phyloP scores from a whole-genome alignment of 306 rosid genomes.

The apple (Malus domestica) region DNA sequence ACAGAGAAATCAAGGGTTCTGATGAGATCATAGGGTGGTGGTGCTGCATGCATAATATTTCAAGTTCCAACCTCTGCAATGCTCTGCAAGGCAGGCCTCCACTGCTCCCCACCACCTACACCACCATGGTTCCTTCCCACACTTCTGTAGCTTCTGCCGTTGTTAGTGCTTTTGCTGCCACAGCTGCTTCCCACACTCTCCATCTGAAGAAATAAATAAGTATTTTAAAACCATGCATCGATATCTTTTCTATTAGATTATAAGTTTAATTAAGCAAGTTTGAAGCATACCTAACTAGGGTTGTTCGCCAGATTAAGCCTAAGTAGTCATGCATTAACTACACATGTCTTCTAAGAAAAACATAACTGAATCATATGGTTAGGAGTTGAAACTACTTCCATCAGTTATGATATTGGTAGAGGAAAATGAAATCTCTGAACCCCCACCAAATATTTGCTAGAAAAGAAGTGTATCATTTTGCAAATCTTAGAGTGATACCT shows the following conservation, averaged over 20 bases:
- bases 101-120: constrained; percentile 52
- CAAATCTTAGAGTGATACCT: not conserved
- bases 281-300: not conserved
- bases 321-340: not conserved
- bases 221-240: not conserved
- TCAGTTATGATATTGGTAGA: not conserved
- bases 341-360: not conserved
- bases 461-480: not conserved
- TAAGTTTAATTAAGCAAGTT: not conserved
- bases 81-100: constrained; percentile 95
- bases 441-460: not conserved
- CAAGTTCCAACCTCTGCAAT: constrained; percentile 79
- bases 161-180: constrained; percentile 30
- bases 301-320: not conserved
- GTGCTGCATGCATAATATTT: constrained; percentile 2
- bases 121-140: constrained; percentile 50
- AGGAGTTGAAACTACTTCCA: not conserved
- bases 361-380: not conserved
- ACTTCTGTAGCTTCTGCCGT: constrained; percentile 25
- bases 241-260: not conserved
- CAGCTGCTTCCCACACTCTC: constrained; percentile 33
- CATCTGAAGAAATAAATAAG: constrained; percentile 19
- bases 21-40: not conserved
- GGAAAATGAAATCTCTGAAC: not conserved
- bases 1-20: not conserved